Base-by-base conservation (phyloP, 2,329 filamentous ascomycete species). In the Lecanosticta acicola region DNA sequence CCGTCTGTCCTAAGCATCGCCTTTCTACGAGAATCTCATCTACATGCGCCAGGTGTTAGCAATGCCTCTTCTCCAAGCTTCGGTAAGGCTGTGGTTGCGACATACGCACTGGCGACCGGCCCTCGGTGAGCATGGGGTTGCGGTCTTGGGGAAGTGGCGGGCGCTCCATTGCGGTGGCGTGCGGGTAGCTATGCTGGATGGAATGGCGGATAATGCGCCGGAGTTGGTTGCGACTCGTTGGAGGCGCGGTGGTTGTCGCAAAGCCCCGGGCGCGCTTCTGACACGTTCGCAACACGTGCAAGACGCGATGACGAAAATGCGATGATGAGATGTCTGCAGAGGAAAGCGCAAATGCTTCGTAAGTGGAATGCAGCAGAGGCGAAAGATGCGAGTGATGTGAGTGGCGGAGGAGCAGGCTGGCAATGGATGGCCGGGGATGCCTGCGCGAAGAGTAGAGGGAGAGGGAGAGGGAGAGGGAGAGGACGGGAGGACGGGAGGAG, bases 1-100 rank as follows among this genome's bases (percentile, higher is more conserved):
- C 86, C 18, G 93, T 98, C 71, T 95, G 90, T 38, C 91, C 93
- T 37, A 98, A 77, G 58, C 91, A 86, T 62, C 93, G 85, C 63
- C 89, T 84, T 67, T 83, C 74, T 54, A 96, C 80, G 45, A 96
- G 81, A 17, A 71, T 70, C 49, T 73, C 69, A 50, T 68, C 71
- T 75, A 61, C 37, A 14, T 40, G 48, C 44, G 49, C 21, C 35
- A 29, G n/a, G 18, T 29, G 45, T 56, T 44, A 54, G 53, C 45
- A 17, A 17, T 36, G 39, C 35, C 8, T 29, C 26, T 36, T 44
- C 41, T 24, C 36, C 39, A 32, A 18, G 26, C 16, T 42, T 36
- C 40, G 40, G 21, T 32, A 44, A 20, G 11, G 32, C 21, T 45
- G 21, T 40, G 19, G 26, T 41, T 46, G 52, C 42, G 45, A 73